Evolutionary conservation across 768 basidiomycete genomes (phyloP).

Genomic region (Candolleomyces aberdarensis): DNA sequence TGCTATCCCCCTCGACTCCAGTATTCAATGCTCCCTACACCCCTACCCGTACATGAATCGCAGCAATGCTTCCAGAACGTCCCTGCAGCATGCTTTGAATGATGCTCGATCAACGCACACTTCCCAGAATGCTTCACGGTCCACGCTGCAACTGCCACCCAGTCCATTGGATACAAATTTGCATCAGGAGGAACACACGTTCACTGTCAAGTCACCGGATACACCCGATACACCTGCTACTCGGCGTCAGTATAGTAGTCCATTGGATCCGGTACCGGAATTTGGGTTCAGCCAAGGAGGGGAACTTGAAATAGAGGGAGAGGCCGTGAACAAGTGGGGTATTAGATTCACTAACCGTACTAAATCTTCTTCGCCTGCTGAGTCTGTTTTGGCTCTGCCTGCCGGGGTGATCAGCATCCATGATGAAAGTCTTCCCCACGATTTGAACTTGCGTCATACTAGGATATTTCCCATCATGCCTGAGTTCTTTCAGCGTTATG

Average conservation of each 20-base stretch:
- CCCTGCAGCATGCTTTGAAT: not conserved
- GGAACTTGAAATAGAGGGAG: not conserved
- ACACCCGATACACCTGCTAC: too few species aligned
- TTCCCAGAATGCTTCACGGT: conserved; percentile 2
- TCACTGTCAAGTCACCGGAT: not conserved
- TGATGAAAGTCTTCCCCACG: not conserved
- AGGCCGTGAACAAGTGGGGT: too few species aligned
- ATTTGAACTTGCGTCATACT: not conserved
- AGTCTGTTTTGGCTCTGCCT: too few species aligned
- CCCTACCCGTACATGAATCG: conserved; percentile 7
- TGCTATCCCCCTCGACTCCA: conserved; percentile 6
- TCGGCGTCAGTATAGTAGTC: too few species aligned
- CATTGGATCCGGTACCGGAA: too few species aligned
- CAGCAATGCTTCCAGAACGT: not conserved
- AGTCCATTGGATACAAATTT: not conserved
- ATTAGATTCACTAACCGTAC: too few species aligned
- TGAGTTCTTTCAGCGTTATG: conserved; percentile 5
- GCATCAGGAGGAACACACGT: not conserved
- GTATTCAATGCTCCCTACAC: conserved; percentile 10
- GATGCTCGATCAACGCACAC: conserved; percentile 1
- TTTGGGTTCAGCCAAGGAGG: too few species aligned
- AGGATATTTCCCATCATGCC: conserved; percentile 8
- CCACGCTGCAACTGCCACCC: not conserved
- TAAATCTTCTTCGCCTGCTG: too few species aligned
- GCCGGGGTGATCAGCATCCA: too few species aligned